Evolutionary conservation across 768 basidiomycete genomes (phyloP), one percentile per base, ranked within the genome.

Genomic region (Boletus sensibilis): DNA sequence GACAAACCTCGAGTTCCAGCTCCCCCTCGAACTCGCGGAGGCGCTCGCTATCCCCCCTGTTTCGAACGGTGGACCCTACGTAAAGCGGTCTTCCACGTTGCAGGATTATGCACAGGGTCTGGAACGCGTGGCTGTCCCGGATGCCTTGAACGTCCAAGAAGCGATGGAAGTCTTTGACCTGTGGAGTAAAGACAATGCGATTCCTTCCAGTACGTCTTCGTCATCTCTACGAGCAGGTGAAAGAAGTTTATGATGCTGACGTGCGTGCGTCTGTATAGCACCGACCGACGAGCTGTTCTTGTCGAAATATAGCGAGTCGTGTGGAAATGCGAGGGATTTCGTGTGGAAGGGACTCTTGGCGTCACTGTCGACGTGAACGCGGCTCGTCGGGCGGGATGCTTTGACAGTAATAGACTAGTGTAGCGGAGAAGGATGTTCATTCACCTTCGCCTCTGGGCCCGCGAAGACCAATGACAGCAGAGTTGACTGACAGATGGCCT

Each of bases 271-370:
- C n/a, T 23, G 37, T 37, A 14, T 58, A 80, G 79, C 51, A 14
- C 66, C 72, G 2, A 79, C 74, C 13, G 93, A 96, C 64, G 87
- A 90, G 68, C 60, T 84, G 14, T 94, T 94, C 74, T 71, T 94
- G 66, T 74, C 84, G 11, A 92, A 90, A 69, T 93, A 89, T 60
- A 81, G 83, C 1, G 88, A 92, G 64, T 81, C 87, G 8, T 80
- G 79, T 52, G 93, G 92, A 41, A 94, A 94, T 69, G 78, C 92
- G 13, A 77, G 87, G 57, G 85, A 88, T 55, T 92, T 95, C 62
- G 87, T 90, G 39, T 83, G 82, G 80, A 82, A 81, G 48, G 87
- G 86, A 2, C 63, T 89, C 48, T 65, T 84, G 65, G 53, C 64
- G 51, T 65, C 72, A 43, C 42, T 72, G 49, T 61, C 67, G 54